Evolutionary conservation across 208 protist species (phyloP), one percentile per base, ranked within the genome.

Genomic region (Trypanosoma grayi): DNA sequence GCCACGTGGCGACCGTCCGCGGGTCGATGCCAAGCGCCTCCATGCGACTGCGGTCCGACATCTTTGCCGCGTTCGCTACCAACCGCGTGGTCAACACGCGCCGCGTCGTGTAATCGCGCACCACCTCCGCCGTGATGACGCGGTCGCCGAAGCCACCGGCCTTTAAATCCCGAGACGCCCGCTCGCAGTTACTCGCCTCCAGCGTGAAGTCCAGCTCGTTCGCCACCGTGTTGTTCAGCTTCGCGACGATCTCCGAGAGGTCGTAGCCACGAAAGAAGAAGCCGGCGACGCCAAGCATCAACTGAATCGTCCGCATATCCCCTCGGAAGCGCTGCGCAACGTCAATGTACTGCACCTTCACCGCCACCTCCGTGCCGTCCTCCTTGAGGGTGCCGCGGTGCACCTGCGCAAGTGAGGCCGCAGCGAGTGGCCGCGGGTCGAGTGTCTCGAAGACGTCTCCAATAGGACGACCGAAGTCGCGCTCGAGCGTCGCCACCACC

Each of bases 261-360:
- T 97, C 83, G 61, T 92, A 97, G 8, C 85, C 90, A 4, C 81
- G 76, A 65, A 86, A 96, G 24, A 95, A 76, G 46, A 73, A 87
- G 27, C 83, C 83, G 9, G 83, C 75, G 5, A 86, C 56, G 7
- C 68, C 60, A 1, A 89, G 69, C 76, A 97, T 86, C 3, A 87
- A 8, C 16, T 81, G 58, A 59, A 96, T 94, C 13, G 94, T 95
- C 11, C 72, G 72, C 81, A 97, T 93, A 75, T 97, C 91, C 0
- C 83, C 87, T n/a, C 65, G 51, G 65, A 97, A 95, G 22, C 87
- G 81, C 61, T 89, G 73, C 0, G 76, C 81, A 41, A 97, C 77
- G 55, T 92, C 87, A 55, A 93, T 83, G 72, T 95, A 94, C 77
- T 97, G 93, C 45, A 98, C 92, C 82, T 98, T 98, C 36, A 98